phyloP scores from a whole-genome alignment of 2,329 filamentous ascomycete genomes.

The Calonectria hawksworthii region DNA sequence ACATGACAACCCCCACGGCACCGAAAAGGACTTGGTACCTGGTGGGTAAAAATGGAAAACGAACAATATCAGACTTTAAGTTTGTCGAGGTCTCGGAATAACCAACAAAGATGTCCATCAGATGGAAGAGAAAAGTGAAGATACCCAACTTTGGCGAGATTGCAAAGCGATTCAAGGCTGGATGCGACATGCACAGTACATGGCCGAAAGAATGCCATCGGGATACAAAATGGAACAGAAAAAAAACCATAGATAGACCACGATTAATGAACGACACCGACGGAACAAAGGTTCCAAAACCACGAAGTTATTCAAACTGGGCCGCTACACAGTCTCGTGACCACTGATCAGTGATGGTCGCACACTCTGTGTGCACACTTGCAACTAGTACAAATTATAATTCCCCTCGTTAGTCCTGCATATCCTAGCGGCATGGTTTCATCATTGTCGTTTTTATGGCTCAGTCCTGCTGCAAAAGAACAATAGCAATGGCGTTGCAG shows the following conservation, averaged over 20 bases:
- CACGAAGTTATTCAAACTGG: not conserved
- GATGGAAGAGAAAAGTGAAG: not conserved
- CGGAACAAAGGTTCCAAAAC: not conserved
- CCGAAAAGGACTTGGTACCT: not conserved
- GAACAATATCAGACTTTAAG: not conserved
- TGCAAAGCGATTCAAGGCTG: not conserved
- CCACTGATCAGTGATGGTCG: not conserved
- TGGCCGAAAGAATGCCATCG: not conserved
- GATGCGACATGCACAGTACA: not conserved
- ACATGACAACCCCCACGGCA: not conserved
- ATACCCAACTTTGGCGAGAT: conserved; percentile 15
- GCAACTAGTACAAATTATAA: not conserved
- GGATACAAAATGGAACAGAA: not conserved
- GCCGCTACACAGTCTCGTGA: not conserved
- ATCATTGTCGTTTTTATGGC: not conserved
- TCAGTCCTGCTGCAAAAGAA: not conserved
- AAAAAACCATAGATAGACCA: not conserved
- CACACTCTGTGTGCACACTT: not conserved
- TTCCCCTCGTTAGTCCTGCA: not conserved
- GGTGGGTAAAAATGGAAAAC: not conserved
- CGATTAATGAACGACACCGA: conserved; percentile 19
- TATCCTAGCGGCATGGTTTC: not conserved
- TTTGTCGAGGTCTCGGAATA: not conserved
- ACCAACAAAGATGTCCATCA: not conserved
- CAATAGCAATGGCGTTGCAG: conserved; percentile 20